A percentile compares a stretch with the other conserved stretches of the same genome.
Conservation (phyloP, 305 asterid species). For the Ruellia speciosa region DNA sequence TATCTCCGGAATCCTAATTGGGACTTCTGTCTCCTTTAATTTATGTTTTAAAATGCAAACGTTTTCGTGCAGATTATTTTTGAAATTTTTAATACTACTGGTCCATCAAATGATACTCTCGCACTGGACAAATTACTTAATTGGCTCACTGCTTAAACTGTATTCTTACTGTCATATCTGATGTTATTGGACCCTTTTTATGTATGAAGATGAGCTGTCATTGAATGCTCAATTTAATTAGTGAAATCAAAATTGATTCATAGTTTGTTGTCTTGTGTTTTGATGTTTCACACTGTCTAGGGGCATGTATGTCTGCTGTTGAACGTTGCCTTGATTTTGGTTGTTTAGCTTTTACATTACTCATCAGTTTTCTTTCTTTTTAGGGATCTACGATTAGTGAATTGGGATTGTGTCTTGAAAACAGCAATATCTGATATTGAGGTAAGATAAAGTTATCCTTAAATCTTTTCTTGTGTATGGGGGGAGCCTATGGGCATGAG, state of each 20-base stretch:
- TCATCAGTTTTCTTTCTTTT: slow-evolving; percentile 4
- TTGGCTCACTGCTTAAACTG: slow-evolving; percentile 6
- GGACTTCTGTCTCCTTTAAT: background rate
- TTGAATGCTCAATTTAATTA: background rate
- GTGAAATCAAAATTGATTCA: background rate
- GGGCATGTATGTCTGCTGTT: slow-evolving; percentile 15
- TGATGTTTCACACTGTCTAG: slow-evolving; percentile 50
- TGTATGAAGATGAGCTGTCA: background rate
- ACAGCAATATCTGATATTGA: slow-evolving; percentile 97
- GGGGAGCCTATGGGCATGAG: too few species aligned
- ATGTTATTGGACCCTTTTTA: background rate
- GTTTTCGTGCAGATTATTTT: slow-evolving; percentile 7
- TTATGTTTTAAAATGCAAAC: slow-evolving; percentile 4
- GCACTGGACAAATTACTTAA: slow-evolving; percentile 8
- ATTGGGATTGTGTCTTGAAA: slow-evolving; percentile 87
- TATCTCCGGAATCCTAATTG: slow-evolving; percentile 7
- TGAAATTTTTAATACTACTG: background rate
- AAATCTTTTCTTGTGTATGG: slow-evolving; percentile 13
- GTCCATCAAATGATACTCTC: slow-evolving; percentile 5
- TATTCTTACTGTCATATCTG: background rate
- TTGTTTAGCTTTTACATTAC: too few species aligned
- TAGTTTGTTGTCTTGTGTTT: background rate
- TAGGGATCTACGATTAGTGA: slow-evolving; percentile 85
- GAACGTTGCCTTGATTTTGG: background rate
- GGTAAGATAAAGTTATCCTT: slow-evolving; percentile 33